These are phyloP conservation scores for Rhizopogon rudus DNA, from an alignment of 768 basidiomycete species.

Conservation along the genomic window DNA sequence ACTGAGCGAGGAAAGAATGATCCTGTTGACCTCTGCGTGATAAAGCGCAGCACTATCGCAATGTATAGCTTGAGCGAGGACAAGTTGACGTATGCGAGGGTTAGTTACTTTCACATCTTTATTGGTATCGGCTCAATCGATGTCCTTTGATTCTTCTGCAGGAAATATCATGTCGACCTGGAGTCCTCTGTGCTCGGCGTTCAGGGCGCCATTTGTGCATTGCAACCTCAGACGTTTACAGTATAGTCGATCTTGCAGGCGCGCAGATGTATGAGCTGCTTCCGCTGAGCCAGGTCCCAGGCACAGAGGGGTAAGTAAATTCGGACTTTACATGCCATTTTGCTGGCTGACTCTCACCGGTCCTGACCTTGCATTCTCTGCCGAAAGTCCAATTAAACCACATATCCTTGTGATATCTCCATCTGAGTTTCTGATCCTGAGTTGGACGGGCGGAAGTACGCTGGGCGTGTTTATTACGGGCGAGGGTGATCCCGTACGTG, in stretches of 20 bases:
- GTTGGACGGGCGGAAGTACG: constrained; percentile 77
- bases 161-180: constrained; percentile 68
- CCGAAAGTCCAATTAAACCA: constrained; percentile 36
- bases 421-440: constrained; percentile 81
- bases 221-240: constrained; percentile 70
- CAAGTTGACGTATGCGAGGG: constrained; percentile 57
- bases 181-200: constrained; percentile 56
- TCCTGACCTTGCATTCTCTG: background rate
- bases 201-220: constrained; percentile 63
- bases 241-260: constrained; percentile 71
- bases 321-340: background rate
- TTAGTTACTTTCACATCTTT: constrained; percentile 16
- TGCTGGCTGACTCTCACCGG: too few species aligned
- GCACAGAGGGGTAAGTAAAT: constrained; percentile 30
- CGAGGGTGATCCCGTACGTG: constrained; percentile 83
- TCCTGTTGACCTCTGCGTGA: constrained; percentile 65
- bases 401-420: constrained; percentile 70
- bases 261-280: constrained; percentile 68
- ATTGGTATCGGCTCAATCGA: background rate
- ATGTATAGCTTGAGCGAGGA: constrained; percentile 62
- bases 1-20: constrained; percentile 28
- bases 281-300: constrained; percentile 69
- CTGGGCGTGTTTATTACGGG: constrained; percentile 85
- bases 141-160: constrained; percentile 20
- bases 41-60: constrained; percentile 61